These are phyloP conservation scores for Colletotrichum sidae DNA, from an alignment of 2,329 filamentous ascomycete species.

Conservation along the genomic window DNA sequence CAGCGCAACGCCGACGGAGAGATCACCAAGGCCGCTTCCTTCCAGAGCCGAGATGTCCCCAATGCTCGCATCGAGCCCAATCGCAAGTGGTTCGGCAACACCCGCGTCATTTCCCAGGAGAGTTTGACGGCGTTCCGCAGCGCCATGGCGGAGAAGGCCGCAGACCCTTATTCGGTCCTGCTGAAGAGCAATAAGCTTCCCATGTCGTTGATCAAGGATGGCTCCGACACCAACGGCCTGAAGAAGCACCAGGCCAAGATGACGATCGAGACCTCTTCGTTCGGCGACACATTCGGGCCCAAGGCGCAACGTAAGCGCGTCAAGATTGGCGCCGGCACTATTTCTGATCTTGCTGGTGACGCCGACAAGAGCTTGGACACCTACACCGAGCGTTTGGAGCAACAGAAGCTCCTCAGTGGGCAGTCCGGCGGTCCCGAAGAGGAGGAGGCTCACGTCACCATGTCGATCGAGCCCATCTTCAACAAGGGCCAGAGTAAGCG, in stretches of 20 bases:
- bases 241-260: conserved; percentile 97
- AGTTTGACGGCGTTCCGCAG: conserved; percentile 88
- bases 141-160: conserved; percentile 89
- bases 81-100: conserved; percentile 98
- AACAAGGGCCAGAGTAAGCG: conserved; percentile 94
- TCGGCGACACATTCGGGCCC: conserved; percentile 89
- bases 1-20: conserved; percentile 85
- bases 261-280: conserved; percentile 87
- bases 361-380: conserved; percentile 83
- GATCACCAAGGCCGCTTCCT: conserved; percentile 85
- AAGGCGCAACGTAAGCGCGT: conserved; percentile 94
- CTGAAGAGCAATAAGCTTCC: conserved; percentile 97
- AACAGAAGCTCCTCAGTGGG: conserved; percentile 81
- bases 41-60: conserved; percentile 85
- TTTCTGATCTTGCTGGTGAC: conserved; percentile 84
- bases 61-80: conserved; percentile 93
- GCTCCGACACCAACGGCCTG: conserved; percentile 79
- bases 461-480: conserved; percentile 88
- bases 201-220: conserved; percentile 91
- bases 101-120: conserved; percentile 88
- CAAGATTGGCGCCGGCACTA: conserved; percentile 85
- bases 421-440: conserved; percentile 68
- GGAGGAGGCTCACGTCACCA: conserved; percentile 62
- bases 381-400: conserved; percentile 84
- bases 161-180: conserved; percentile 93